Percentiles rank a stretch among this genome's conserved stretches.
phyloP scores from a whole-genome alignment of 345 rosid genomes.

The Eucalyptus cladocalyx region DNA sequence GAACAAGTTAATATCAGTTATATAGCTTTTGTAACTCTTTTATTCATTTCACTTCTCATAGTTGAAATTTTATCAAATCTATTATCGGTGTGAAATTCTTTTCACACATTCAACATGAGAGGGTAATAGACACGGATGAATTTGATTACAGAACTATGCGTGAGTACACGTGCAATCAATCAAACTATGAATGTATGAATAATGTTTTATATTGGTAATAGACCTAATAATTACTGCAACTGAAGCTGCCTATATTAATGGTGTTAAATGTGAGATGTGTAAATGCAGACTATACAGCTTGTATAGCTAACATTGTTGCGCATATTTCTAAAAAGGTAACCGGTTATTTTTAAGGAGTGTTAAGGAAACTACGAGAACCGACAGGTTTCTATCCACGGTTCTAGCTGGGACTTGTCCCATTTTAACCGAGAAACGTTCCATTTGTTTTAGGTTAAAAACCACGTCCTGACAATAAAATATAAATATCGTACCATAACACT shows the following conservation, averaged over 20 bases:
- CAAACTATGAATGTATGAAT: neutral
- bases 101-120: neutral
- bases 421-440: neutral
- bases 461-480: neutral
- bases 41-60: neutral
- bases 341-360: neutral
- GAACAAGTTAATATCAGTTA: neutral
- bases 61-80: neutral
- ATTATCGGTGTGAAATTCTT: neutral
- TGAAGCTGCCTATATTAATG: neutral
- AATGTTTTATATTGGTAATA: neutral
- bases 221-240: neutral
- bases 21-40: neutral
- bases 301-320: neutral
- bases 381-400: neutral
- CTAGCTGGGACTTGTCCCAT: neutral
- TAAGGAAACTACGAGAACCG: neutral
- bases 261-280: neutral
- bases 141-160: neutral
- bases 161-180: neutral
- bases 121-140: neutral
- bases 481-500: neutral
- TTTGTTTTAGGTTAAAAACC: neutral
- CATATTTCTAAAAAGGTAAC: neutral
- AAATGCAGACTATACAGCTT: neutral